Percentiles rank a stretch among this genome's conserved stretches.
Evolutionary conservation across 148 eudicot species (phyloP).

Genomic region (Chenopodium album): DNA sequence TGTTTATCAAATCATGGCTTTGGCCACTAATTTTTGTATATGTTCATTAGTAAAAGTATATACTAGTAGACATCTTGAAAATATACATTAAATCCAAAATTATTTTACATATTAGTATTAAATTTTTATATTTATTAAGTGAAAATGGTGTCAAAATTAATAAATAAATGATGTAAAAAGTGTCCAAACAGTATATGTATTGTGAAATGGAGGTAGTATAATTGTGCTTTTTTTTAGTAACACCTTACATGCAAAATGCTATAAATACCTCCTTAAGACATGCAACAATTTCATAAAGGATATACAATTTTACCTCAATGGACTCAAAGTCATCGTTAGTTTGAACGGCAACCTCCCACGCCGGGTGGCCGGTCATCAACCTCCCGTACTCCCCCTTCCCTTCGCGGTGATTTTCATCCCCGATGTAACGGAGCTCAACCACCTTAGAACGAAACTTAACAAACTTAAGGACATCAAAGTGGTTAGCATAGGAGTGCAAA

Average conservation of each 20-base stretch:
- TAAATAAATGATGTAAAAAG: no score
- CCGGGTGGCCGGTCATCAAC: slow-evolving; percentile 50
- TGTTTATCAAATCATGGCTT: no score
- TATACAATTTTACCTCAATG: slow-evolving; percentile 41
- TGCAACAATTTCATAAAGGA: neutral
- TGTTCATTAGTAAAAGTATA: no score
- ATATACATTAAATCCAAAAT: no score
- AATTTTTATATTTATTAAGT: no score
- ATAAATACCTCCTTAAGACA: neutral
- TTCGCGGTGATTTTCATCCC: slow-evolving; percentile 23
- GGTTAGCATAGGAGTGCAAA: slow-evolving; percentile 60
- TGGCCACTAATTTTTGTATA: no score
- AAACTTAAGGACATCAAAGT: slow-evolving; percentile 65
- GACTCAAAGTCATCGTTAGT: slow-evolving; percentile 31
- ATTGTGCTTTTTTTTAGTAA: no score
- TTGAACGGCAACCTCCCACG: slow-evolving; percentile 79
- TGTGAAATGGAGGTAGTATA: no score
- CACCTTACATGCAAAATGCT: neutral
- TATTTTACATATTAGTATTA: no score
- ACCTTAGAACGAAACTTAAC: slow-evolving; percentile 83
- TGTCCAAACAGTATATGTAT: no score
- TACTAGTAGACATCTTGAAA: no score
- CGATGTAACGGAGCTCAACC: slow-evolving; percentile 63
- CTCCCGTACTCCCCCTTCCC: slow-evolving; percentile 35
- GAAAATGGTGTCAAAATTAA: no score